Evolutionary conservation across 2,329 filamentous ascomycete genomes (phyloP).

Genomic region (Rutstroemia sp.): DNA sequence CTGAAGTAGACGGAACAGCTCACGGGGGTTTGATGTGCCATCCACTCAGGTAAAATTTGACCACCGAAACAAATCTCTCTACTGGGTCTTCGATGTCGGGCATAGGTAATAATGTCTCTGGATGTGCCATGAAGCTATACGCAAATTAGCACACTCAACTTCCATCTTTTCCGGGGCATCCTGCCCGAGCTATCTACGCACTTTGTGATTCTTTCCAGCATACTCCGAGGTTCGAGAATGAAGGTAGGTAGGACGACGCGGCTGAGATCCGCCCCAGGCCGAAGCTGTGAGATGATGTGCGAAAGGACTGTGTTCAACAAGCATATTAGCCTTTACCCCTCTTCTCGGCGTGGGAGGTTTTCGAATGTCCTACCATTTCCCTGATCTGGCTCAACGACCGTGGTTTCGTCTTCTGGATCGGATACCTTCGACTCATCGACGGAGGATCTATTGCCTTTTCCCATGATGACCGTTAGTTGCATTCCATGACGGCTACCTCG

Average conservation of each 20-base stretch:
- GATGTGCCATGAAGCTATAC: conserved; percentile 94
- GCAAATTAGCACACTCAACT: not conserved
- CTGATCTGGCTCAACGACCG: conserved; percentile 82
- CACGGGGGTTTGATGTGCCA: conserved; percentile 99
- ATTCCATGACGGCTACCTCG: not conserved
- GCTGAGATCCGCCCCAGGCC: conserved; percentile 90
- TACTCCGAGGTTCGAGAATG: conserved; percentile 93
- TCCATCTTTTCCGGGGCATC: not conserved
- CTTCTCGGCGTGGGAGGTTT: not conserved
- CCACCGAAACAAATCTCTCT: conserved; percentile 84
- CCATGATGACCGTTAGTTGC: not conserved
- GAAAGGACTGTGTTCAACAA: conserved; percentile 62
- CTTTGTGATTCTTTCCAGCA: conserved; percentile 99
- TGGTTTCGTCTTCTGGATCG: conserved; percentile 62
- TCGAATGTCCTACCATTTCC: conserved; percentile 65
- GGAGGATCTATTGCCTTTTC: conserved; percentile 35
- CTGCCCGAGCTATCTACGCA: conserved; percentile 38
- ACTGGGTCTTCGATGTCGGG: conserved; percentile 81
- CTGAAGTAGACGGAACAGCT: conserved; percentile 28
- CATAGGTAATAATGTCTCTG: conserved; percentile 87
- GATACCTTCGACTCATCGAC: conserved; percentile 26
- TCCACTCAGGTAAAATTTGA: conserved; percentile 96
- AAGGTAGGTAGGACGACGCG: conserved; percentile 93
- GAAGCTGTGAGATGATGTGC: conserved; percentile 94
- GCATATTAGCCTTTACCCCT: conserved; percentile 13